Evolutionary conservation across 208 protist genomes (phyloP).

Genomic region (Crithidia sp.): DNA sequence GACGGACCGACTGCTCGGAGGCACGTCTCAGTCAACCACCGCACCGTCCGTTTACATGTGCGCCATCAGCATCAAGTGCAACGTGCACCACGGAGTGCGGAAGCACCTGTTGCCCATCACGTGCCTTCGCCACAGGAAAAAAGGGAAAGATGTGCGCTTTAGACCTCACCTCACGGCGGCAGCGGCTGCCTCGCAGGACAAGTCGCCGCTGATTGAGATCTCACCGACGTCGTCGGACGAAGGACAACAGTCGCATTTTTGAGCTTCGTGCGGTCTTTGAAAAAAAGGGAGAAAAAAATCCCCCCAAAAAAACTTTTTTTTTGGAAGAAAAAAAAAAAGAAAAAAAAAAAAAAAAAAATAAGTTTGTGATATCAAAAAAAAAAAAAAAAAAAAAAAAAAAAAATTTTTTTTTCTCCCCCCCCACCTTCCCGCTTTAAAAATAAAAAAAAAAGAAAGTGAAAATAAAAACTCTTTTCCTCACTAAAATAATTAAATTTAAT

Average conservation of each 20-base stretch:
- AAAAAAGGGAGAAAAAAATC: not conserved
- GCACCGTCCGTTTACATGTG: not conserved
- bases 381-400: constrained; percentile 20
- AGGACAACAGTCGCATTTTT: constrained; percentile 3
- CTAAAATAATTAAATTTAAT: too few species aligned
- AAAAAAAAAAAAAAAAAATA: not conserved
- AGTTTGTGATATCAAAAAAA: not conserved
- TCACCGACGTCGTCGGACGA: constrained; percentile 42
- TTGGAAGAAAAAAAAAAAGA: not conserved
- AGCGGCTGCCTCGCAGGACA: not conserved
- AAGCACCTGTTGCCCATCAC: too few species aligned
- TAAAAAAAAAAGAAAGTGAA: too few species aligned
- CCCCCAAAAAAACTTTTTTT: too few species aligned
- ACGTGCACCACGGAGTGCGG: not conserved
- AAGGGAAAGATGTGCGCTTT: not conserved
- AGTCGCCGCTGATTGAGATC: constrained; percentile 28
- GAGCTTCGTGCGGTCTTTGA: not conserved
- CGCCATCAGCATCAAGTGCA: too few species aligned
- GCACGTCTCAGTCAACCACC: not conserved
- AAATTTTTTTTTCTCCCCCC: too few species aligned
- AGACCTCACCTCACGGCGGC: not conserved
- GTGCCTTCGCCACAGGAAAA: too few species aligned
- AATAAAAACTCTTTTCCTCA: too few species aligned
- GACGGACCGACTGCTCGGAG: constrained; percentile 54
- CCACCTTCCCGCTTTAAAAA: too few species aligned